phyloP scores from a whole-genome alignment of 441 rosid species.

The Gossypium schwendimanii region DNA sequence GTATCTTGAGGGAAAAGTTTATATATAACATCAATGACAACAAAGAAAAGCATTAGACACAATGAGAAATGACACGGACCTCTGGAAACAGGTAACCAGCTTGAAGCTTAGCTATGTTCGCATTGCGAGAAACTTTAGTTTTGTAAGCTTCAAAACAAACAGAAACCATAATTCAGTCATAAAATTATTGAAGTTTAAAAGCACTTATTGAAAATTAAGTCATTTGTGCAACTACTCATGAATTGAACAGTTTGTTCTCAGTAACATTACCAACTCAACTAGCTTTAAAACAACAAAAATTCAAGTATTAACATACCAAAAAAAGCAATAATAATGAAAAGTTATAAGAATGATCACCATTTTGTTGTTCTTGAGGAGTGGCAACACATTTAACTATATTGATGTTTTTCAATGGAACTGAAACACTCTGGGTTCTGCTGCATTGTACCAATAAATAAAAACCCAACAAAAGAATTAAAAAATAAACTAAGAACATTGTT shows the following conservation, averaged over 20 bases:
- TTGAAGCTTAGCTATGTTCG: slow-evolving; percentile 86
- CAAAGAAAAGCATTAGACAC: background rate
- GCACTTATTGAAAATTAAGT: background rate
- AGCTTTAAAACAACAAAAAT: background rate
- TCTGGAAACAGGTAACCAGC: slow-evolving; percentile 96
- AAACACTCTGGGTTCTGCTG: slow-evolving; percentile 37
- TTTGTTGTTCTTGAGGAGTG: slow-evolving; percentile 55
- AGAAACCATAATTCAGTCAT: background rate
- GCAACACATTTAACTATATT: slow-evolving; percentile 54
- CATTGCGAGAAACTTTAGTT: slow-evolving; percentile 80
- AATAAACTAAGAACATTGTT: background rate
- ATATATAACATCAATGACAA: background rate
- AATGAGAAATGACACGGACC: slow-evolving; percentile 36
- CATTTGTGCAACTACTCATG: background rate
- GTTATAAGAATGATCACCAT: slow-evolving; percentile 23
- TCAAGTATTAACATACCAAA: background rate
- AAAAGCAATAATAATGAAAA: background rate
- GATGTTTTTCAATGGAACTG: slow-evolving; percentile 36
- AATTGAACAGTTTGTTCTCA: background rate
- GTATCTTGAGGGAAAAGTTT: background rate
- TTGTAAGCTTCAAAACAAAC: slow-evolving; percentile 53
- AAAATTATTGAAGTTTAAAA: background rate
- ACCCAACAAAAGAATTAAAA: background rate
- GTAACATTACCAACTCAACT: background rate
- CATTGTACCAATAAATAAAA: background rate